Evolutionary conservation across 2,329 filamentous ascomycete species (phyloP).

Genomic region (Aspergillus floridensis): DNA sequence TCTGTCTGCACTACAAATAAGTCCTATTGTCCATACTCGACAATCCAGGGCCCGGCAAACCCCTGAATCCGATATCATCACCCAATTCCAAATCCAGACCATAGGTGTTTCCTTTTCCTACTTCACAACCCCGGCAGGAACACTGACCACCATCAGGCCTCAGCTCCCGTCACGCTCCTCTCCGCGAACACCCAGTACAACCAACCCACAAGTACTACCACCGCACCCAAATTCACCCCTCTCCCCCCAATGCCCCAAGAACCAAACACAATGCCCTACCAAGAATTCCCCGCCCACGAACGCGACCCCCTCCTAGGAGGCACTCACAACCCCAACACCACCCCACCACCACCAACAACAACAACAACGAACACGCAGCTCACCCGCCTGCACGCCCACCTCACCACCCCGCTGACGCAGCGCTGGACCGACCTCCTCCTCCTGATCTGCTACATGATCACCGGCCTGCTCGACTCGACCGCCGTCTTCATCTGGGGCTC

Average conservation of each 20-base stretch:
- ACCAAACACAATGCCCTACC: background rate
- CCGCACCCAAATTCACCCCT: no score
- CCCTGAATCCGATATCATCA: background rate
- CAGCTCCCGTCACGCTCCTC: background rate
- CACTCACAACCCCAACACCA: background rate
- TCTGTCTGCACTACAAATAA: no score
- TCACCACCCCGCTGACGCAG: conserved; percentile 53
- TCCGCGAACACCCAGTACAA: no score
- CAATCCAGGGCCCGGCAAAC: background rate
- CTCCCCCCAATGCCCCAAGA: background rate
- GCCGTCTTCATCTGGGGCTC: conserved; percentile 74
- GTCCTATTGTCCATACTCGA: no score
- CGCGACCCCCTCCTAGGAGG: conserved; percentile 1
- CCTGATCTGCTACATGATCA: conserved; percentile 71
- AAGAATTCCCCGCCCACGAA: conserved; percentile 5
- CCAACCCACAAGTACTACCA: no score
- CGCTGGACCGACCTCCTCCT: conserved; percentile 67
- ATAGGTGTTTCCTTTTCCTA: no score
- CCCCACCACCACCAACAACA: background rate
- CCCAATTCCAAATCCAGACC: no score
- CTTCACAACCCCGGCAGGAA: background rate
- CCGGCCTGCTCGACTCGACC: conserved; percentile 72
- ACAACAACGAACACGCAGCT: background rate
- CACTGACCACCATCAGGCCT: background rate
- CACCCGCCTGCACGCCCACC: conserved; percentile 6